Percentiles rank a stretch among this genome's conserved stretches.
Conservation (phyloP, 2,329 filamentous ascomycete genomes). For the Trichothecium roseum region DNA sequence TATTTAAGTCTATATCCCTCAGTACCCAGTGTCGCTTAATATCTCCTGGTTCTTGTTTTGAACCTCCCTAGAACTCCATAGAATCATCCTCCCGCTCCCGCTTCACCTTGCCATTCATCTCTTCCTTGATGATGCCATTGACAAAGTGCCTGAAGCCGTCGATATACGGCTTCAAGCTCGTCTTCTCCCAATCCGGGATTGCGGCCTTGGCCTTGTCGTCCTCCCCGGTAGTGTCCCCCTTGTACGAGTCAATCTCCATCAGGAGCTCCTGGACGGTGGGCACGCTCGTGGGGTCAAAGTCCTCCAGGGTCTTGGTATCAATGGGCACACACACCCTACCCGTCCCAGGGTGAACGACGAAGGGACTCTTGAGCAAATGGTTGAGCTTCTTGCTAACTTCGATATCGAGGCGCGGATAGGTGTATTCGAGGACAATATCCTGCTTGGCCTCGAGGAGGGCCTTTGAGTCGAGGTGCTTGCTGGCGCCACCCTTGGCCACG, state of each 20-base stretch:
- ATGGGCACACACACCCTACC: slow-evolving; percentile 94
- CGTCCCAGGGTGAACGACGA: slow-evolving; percentile 91
- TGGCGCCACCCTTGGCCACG: slow-evolving; percentile 65
- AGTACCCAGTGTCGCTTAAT: no score
- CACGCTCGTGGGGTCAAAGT: slow-evolving; percentile 81
- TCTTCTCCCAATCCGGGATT: slow-evolving; percentile 91
- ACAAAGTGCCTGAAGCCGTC: slow-evolving; percentile 84
- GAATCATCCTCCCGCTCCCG: slow-evolving; percentile 41
- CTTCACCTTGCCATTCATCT: slow-evolving; percentile 45
- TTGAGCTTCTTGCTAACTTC: slow-evolving; percentile 97
- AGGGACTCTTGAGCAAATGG: slow-evolving; percentile 94
- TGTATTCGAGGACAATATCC: slow-evolving; percentile 94
- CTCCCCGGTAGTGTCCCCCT: slow-evolving; percentile 32
- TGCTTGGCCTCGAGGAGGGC: slow-evolving; percentile 83
- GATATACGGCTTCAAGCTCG: slow-evolving; percentile 83
- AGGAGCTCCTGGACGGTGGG: slow-evolving; percentile 79
- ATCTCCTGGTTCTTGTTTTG: no score
- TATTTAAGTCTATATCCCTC: no score
- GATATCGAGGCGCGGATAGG: slow-evolving; percentile 91
- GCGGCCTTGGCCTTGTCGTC: slow-evolving; percentile 22
- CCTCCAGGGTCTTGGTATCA: slow-evolving; percentile 59
- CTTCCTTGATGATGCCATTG: slow-evolving; percentile 65
- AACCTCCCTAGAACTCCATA: slow-evolving; percentile 50
- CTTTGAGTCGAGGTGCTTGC: slow-evolving; percentile 60
- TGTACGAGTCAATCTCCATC: slow-evolving; percentile 78